Base-by-base conservation (phyloP, 768 basidiomycete genomes). In the Tricholoma flavovirens region DNA sequence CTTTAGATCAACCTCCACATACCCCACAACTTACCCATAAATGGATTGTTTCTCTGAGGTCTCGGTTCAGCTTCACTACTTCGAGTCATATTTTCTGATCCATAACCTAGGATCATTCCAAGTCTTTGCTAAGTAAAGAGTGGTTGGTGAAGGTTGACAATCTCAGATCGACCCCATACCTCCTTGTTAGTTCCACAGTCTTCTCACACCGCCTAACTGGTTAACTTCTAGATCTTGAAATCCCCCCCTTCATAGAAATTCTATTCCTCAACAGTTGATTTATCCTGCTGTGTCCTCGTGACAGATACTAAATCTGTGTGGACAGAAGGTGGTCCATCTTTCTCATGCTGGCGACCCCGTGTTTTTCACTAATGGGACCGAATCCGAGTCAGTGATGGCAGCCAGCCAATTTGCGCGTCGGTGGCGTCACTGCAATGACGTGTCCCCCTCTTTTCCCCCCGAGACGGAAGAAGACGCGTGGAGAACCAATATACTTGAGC, bases 271-370 rank as follows among this genome's bases (percentile, higher is more conserved):
- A 66, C 76, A 3, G 75, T 76, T 17, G 83, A 89, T 62, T 70
- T 80, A 50, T 75, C 77, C 19, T 87, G 87, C 62, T 77, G 71
- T 57, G 65, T 90, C 48, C 64, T 91, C 62, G 65, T 89, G 51
- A 89, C 90, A 10, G 89, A 91, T 68, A 90, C 87, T 11, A 87
- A 81, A 66, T 75, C 72, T 21, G 83, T 84, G 9, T 92, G 87
- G 88, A 76, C 74, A 12, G 90, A 92, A 83, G 85, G 89, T 88
- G 60, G 58, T 51, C 26, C 30, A 50, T 32, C 43, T 42, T 48
- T 51, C 40, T 22, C 22, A 43, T 42, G 10, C 57, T 60, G 51
- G 22, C 17, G 40, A 24, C 15, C 46, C 52, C 56, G 29, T 49
- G 50, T 54, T 56, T 61, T 55, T 61, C 52, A 61, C 43, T 55